A percentile compares a stretch with the other conserved stretches of the same genome.
Conservation (phyloP, 306 rosid genomes). For the Medicago arabica region DNA sequence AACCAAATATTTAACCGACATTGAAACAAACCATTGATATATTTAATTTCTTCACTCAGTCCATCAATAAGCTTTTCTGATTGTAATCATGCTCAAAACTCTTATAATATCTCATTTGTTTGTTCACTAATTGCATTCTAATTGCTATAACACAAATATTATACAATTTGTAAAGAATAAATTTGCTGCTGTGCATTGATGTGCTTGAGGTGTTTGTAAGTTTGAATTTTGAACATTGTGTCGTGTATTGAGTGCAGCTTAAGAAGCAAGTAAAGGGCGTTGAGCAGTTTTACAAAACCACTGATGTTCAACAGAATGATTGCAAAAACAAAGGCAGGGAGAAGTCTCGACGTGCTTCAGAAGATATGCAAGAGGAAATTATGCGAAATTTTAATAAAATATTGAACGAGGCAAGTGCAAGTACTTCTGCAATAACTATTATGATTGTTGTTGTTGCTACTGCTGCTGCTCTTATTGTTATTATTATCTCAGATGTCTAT, state of each 20-base stretch:
- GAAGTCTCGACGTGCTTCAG: conserved; percentile 50
- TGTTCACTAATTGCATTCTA: neutral
- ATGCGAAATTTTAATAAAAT: conserved; percentile 66
- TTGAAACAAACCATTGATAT: too few species aligned
- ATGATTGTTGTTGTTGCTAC: too few species aligned
- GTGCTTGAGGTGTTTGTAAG: neutral
- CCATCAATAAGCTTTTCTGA: too few species aligned
- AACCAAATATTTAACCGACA: too few species aligned
- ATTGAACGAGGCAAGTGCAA: conserved; percentile 62
- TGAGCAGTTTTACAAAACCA: conserved; percentile 54
- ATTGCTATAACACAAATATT: neutral
- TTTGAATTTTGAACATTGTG: conserved; percentile 6
- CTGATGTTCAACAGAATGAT: conserved; percentile 47
- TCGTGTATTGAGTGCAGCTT: conserved; percentile 53
- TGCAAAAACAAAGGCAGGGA: conserved; percentile 58
- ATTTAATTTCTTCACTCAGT: too few species aligned
- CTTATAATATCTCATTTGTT: neutral
- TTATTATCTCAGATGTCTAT: too few species aligned
- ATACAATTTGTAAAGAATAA: neutral
- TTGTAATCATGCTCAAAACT: too few species aligned
- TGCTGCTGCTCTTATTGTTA: too few species aligned
- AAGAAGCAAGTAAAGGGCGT: conserved; percentile 66
- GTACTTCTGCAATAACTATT: too few species aligned
- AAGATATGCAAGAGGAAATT: conserved; percentile 76
- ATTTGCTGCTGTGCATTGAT: neutral